Percentiles rank a stretch among this genome's conserved stretches.
Evolutionary conservation across 2,329 filamentous ascomycete genomes (phyloP).

Genomic region (Rhynchosporium agropyri): DNA sequence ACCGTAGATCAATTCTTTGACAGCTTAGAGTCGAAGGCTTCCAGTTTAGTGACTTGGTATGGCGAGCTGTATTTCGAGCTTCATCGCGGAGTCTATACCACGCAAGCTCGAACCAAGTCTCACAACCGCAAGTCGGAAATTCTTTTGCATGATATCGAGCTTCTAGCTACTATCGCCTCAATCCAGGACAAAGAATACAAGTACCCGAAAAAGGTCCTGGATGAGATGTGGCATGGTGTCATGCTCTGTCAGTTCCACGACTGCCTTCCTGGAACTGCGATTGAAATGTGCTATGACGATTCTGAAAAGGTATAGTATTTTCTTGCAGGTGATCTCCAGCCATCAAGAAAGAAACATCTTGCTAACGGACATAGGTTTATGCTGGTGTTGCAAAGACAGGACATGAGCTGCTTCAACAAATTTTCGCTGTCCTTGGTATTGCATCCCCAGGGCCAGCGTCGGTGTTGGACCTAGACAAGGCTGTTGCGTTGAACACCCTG

Average conservation of each 20-base stretch:
- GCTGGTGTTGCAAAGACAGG: slow-evolving; percentile 79
- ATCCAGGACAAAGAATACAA: slow-evolving; percentile 69
- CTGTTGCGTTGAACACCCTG: slow-evolving; percentile 77
- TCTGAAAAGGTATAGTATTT: slow-evolving; percentile 68
- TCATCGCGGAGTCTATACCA: slow-evolving; percentile 95
- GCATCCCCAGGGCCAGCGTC: slow-evolving; percentile 45
- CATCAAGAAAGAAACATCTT: not conserved
- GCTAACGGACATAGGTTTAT: slow-evolving; percentile 64
- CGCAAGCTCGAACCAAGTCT: slow-evolving; percentile 94
- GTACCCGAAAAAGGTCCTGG: slow-evolving; percentile 92
- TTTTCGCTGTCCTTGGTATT: slow-evolving; percentile 69
- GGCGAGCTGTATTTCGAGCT: slow-evolving; percentile 98
- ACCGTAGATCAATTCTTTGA: slow-evolving; percentile 96
- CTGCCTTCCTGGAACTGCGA: slow-evolving; percentile 89
- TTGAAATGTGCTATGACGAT: slow-evolving; percentile 98
- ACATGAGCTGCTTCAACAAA: slow-evolving; percentile 68
- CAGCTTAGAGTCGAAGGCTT: slow-evolving; percentile 75
- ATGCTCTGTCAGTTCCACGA: slow-evolving; percentile 97
- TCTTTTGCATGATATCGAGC: slow-evolving; percentile 84
- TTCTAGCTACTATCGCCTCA: slow-evolving; percentile 82
- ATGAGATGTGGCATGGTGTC: slow-evolving; percentile 92
- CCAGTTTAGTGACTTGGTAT: slow-evolving; percentile 85
- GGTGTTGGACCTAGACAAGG: slow-evolving; percentile 48
- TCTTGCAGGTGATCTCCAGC: not conserved
- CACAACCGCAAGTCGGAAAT: slow-evolving; percentile 89